phyloP scores from a whole-genome alignment of 139 green algal species.

The Trebouxia sp. region DNA sequence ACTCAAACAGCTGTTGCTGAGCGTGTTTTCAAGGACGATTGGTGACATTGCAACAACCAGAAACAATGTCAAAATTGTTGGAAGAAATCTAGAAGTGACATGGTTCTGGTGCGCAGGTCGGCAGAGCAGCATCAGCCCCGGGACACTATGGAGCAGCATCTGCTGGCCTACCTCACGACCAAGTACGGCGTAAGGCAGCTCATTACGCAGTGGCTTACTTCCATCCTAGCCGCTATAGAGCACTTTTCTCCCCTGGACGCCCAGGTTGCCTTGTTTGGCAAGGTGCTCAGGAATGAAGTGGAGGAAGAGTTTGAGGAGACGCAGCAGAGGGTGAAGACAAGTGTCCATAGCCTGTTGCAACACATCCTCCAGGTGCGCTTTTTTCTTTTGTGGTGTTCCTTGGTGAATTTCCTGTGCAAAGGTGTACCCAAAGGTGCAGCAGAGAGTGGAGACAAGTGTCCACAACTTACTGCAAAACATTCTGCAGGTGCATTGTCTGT shows the following conservation, averaged over 20 bases:
- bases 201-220: slow-evolving; percentile 34
- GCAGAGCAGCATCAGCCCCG: slow-evolving; percentile 20
- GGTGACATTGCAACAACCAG: no score
- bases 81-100: no score
- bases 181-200: slow-evolving; percentile 43
- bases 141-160: slow-evolving; percentile 45
- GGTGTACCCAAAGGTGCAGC: no score
- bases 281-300: slow-evolving; percentile 36
- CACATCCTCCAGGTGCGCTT: slow-evolving; percentile 13
- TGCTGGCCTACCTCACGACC: slow-evolving; percentile 38
- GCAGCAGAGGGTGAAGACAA: not conserved
- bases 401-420: no score
- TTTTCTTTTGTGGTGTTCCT: no score
- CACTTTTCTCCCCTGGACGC: slow-evolving; percentile 29
- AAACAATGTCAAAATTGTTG: no score
- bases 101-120: no score
- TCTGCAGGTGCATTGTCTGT: no score
- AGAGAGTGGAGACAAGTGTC: no score
- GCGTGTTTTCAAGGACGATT: no score
- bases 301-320: slow-evolving; percentile 41
- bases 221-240: slow-evolving; percentile 34
- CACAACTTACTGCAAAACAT: no score
- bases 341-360: slow-evolving; percentile 6
- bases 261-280: slow-evolving; percentile 35
- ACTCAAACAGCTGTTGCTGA: no score